These are phyloP conservation scores for Microsporum canis DNA, from an alignment of 2,329 filamentous ascomycete genomes.

Conservation along the genomic window DNA sequence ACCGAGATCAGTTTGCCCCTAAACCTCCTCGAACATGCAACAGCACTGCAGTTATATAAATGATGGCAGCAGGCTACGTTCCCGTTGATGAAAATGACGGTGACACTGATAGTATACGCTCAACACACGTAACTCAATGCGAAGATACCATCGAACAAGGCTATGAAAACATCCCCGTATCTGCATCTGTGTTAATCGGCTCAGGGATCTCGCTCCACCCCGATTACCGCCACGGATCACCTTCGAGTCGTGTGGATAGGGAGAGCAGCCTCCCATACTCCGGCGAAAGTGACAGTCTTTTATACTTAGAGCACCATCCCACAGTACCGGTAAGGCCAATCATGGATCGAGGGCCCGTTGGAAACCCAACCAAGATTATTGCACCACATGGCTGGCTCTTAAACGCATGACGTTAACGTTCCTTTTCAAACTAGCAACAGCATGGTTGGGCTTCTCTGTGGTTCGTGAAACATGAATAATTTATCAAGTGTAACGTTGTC, in stretches of 20 bases:
- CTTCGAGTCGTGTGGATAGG: neutral
- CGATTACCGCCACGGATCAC: neutral
- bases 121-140: neutral
- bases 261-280: neutral
- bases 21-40: neutral
- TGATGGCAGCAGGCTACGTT: slow-evolving; percentile 14
- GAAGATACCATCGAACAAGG: neutral
- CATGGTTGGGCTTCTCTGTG: slow-evolving; percentile 13
- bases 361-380: neutral
- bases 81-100: slow-evolving; percentile 13
- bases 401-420: neutral
- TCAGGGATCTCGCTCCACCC: neutral
- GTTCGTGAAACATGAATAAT: slow-evolving; percentile 6
- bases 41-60: neutral
- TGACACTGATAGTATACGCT: slow-evolving; percentile 7
- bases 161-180: neutral
- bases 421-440: slow-evolving; percentile 9
- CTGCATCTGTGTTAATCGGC: neutral
- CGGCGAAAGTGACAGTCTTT: neutral
- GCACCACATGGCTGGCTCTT: neutral
- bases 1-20: neutral
- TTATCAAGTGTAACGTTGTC: neutral
- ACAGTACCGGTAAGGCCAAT: neutral
- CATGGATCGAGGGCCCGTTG: neutral
- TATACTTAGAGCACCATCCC: neutral